phyloP scores from a whole-genome alignment of 2,329 filamentous ascomycete species.

The Aureobasidium pullulans region DNA sequence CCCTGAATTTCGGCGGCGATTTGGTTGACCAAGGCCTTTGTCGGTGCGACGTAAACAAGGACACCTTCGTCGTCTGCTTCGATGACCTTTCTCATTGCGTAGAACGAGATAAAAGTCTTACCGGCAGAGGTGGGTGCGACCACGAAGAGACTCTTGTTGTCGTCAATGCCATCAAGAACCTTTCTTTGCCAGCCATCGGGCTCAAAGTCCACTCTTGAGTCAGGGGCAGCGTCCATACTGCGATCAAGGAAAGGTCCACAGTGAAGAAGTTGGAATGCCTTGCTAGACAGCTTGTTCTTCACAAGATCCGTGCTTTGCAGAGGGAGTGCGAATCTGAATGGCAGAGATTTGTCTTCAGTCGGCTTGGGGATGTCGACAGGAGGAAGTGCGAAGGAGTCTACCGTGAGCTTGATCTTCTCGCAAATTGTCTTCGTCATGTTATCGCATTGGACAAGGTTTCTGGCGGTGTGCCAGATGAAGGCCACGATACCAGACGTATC shows the following conservation, averaged over 20 bases:
- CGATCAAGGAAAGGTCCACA: slow-evolving; percentile 69
- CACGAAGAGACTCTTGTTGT: slow-evolving; percentile 62
- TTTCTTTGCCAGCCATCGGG: slow-evolving; percentile 71
- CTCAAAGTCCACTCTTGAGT: slow-evolving; percentile 62
- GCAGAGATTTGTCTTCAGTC: slow-evolving; percentile 33
- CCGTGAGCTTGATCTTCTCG: slow-evolving; percentile 29
- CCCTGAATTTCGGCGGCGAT: slow-evolving; percentile 73
- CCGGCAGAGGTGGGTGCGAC: slow-evolving; percentile 72
- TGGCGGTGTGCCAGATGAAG: slow-evolving; percentile 39
- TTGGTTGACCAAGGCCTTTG: slow-evolving; percentile 76
- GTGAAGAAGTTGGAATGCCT: slow-evolving; percentile 60
- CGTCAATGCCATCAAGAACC: slow-evolving; percentile 67
- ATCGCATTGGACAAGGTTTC: slow-evolving; percentile 30
- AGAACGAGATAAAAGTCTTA: slow-evolving; percentile 79
- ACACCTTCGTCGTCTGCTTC: slow-evolving; percentile 61
- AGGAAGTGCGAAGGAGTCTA: slow-evolving; percentile 34
- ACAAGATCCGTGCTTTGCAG: slow-evolving; percentile 22
- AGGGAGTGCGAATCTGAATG: slow-evolving; percentile 37
- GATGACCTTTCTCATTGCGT: slow-evolving; percentile 72
- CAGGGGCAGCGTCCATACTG: slow-evolving; percentile 61
- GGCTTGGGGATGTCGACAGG: slow-evolving; percentile 25
- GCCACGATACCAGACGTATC: slow-evolving; percentile 36
- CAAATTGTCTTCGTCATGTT: slow-evolving; percentile 37
- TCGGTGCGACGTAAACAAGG: slow-evolving; percentile 72
- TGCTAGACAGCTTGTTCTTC: slow-evolving; percentile 32